Percentiles rank a stretch among this genome's conserved stretches.
phyloP scores from a whole-genome alignment of 2,329 filamentous ascomycete genomes.

The Boeremia exigua region DNA sequence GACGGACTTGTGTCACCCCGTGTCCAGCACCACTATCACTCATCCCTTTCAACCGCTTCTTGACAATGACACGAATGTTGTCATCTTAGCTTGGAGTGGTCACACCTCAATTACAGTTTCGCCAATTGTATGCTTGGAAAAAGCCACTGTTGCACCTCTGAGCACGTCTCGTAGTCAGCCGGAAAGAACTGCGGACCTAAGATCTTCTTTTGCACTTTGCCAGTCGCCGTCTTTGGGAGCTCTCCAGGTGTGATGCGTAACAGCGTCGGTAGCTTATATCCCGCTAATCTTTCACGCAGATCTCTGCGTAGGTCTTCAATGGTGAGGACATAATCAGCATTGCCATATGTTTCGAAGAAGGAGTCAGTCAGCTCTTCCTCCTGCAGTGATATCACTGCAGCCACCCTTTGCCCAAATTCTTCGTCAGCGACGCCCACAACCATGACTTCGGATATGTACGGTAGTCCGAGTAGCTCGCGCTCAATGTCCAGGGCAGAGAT shows the following conservation, averaged over 20 bases:
- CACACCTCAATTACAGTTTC: constrained; percentile 24
- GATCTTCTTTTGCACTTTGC: constrained; percentile 59
- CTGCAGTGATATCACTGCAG: constrained; percentile 57
- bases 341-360: constrained; percentile 23
- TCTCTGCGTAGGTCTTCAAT: constrained; percentile 54
- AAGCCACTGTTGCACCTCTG: constrained; percentile 42
- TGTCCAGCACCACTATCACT: not conserved
- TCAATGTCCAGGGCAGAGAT: constrained; percentile 63
- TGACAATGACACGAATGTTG: too few relatives aligned
- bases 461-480: constrained; percentile 57
- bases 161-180: constrained; percentile 20
- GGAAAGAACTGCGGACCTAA: constrained; percentile 51
- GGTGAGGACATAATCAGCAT: constrained; percentile 34
- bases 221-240: constrained; percentile 56
- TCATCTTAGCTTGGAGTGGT: too few relatives aligned
- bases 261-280: constrained; percentile 59
- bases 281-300: constrained; percentile 52
- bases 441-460: constrained; percentile 59
- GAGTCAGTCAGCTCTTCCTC: constrained; percentile 36
- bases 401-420: constrained; percentile 62
- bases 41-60: not conserved
- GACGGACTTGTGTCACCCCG: too few relatives aligned
- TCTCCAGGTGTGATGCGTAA: constrained; percentile 53
- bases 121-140: constrained; percentile 22
- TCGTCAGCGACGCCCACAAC: constrained; percentile 61